These are phyloP conservation scores for Trypanosoma lewisi DNA, from an alignment of 208 protist genomes.

Conservation along the genomic window DNA sequence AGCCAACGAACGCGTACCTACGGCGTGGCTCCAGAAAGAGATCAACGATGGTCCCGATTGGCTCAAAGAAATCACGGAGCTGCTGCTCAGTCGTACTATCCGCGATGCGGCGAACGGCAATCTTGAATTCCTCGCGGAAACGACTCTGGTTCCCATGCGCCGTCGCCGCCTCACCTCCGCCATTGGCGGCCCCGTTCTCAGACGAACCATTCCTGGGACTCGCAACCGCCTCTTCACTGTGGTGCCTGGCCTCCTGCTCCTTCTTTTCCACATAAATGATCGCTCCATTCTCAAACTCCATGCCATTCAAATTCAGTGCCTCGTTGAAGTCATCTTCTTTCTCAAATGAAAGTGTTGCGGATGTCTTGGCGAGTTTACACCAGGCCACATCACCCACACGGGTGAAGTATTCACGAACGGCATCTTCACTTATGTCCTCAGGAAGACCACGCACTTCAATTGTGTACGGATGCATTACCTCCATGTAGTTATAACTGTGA, in stretches of 20 bases:
- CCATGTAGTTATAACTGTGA: background rate
- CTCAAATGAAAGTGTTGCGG: conserved; percentile 30
- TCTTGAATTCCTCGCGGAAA: conserved; percentile 35
- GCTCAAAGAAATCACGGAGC: conserved; percentile 47
- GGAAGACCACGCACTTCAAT: conserved; percentile 49
- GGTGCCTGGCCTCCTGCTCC: background rate
- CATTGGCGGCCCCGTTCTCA: conserved; percentile 27
- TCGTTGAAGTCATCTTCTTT: conserved; percentile 38
- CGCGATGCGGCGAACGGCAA: conserved; percentile 42
- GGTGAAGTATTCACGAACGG: conserved; percentile 66
- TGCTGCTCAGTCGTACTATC: conserved; percentile 29
- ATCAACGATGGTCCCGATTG: conserved; percentile 50
- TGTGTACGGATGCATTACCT: conserved; percentile 11
- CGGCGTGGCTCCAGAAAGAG: conserved; percentile 35
- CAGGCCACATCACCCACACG: conserved; percentile 49
- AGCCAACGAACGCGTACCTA: conserved; percentile 53
- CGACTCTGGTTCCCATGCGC: conserved; percentile 12
- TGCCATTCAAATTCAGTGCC: conserved; percentile 36
- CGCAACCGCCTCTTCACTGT: background rate
- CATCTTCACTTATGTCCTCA: conserved; percentile 40
- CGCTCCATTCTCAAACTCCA: conserved; percentile 33
- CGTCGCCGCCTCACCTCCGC: conserved; percentile 24
- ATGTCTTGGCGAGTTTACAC: conserved; percentile 33
- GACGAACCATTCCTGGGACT: background rate
- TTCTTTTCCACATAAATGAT: conserved; percentile 27